Conservation (phyloP, 2,329 filamentous ascomycete species). For the Aspergillus ibericus region DNA sequence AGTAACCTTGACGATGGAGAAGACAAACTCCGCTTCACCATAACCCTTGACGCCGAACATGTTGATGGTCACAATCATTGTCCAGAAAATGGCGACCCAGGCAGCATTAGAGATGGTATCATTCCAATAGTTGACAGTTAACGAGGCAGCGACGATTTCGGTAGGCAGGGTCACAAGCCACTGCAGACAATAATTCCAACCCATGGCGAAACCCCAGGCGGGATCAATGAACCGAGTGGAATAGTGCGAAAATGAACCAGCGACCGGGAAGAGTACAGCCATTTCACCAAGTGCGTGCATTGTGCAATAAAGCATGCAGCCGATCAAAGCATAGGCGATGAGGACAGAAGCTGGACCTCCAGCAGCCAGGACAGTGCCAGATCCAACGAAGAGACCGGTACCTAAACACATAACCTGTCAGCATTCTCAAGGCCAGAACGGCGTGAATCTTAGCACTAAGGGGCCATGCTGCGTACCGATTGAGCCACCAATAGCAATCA, state of each 20-base stretch:
- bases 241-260: conserved; percentile 88
- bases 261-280: conserved; percentile 84
- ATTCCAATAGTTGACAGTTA: conserved; percentile 82
- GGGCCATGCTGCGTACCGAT: conserved; percentile 59
- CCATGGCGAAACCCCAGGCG: conserved; percentile 93
- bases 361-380: conserved; percentile 66
- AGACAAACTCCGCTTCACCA: conserved; percentile 85
- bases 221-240: conserved; percentile 91
- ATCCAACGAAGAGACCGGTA: conserved; percentile 84
- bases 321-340: conserved; percentile 76
- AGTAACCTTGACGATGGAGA: conserved; percentile 80
- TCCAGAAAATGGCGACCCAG: conserved; percentile 80
- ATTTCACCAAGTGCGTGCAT: conserved; percentile 90
- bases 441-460: not conserved
- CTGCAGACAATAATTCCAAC: conserved; percentile 89
- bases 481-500: conserved; percentile 95
- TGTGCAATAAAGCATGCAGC: conserved; percentile 86
- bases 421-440: not conserved
- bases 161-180: conserved; percentile 83
- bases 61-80: conserved; percentile 77
- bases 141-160: conserved; percentile 82
- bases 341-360: conserved; percentile 78
- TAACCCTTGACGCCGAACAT: conserved; percentile 86
- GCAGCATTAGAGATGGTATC: conserved; percentile 64
- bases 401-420: conserved; percentile 46